Evolutionary conservation across 2,329 filamentous ascomycete genomes (phyloP).

Genomic region (Alternaria brassicae): DNA sequence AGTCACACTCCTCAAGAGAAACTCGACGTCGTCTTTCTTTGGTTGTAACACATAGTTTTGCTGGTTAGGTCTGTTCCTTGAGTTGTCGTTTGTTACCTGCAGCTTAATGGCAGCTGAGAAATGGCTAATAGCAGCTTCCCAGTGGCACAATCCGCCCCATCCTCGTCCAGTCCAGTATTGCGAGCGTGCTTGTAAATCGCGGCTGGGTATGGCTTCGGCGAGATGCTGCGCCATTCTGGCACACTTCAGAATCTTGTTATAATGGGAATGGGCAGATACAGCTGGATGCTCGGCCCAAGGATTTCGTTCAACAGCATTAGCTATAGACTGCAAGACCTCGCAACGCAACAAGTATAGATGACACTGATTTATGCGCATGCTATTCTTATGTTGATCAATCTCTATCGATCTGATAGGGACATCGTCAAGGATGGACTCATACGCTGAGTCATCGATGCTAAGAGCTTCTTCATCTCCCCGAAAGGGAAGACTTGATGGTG

Average conservation of each 20-base stretch:
- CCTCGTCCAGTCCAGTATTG: slow-evolving; percentile 32
- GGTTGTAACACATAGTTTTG: slow-evolving; percentile 3
- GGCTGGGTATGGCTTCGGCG: slow-evolving; percentile 15
- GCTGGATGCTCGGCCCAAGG: neutral
- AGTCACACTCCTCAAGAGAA: slow-evolving; percentile 9
- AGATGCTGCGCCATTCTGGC: slow-evolving; percentile 17
- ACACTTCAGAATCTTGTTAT: slow-evolving; percentile 4
- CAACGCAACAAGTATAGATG: slow-evolving; percentile 23
- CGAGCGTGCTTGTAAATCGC: slow-evolving; percentile 21
- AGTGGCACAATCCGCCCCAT: slow-evolving; percentile 16
- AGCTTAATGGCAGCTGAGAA: slow-evolving; percentile 17
- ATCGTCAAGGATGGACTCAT: neutral
- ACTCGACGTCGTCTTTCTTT: slow-evolving; percentile 15
- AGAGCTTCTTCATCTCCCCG: neutral
- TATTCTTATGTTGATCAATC: neutral
- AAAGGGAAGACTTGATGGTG: neutral
- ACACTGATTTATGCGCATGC: slow-evolving; percentile 13
- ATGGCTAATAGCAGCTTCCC: slow-evolving; percentile 12
- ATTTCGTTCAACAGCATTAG: slow-evolving; percentile 3
- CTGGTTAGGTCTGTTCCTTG: neutral
- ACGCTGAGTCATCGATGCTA: neutral
- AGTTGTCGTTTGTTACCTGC: slow-evolving; percentile 1
- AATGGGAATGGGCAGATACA: neutral
- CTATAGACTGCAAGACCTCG: slow-evolving; percentile 13
- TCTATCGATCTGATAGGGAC: neutral